These are phyloP conservation scores for Aspergillus carbonarius DNA, from an alignment of 2,329 filamentous ascomycete genomes.

Conservation along the genomic window DNA sequence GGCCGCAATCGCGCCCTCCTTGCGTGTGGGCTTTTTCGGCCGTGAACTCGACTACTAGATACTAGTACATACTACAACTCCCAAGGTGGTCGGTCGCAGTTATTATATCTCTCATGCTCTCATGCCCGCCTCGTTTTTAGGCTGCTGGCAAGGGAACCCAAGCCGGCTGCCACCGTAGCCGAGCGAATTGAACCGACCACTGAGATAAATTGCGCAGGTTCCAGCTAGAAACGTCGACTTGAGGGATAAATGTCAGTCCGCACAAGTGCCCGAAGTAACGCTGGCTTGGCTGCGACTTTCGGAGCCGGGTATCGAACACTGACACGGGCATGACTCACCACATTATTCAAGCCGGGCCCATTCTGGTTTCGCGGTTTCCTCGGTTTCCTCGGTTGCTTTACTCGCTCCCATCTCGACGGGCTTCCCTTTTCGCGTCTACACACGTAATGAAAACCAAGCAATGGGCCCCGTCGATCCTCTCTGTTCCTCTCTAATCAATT, in stretches of 20 bases:
- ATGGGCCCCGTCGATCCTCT: background rate
- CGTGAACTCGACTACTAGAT: background rate
- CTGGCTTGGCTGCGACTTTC: constrained; percentile 21
- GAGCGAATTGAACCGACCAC: constrained; percentile 2
- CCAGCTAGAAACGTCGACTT: background rate
- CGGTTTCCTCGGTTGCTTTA: background rate
- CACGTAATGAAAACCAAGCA: constrained; percentile 16
- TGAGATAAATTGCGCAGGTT: constrained; percentile 6
- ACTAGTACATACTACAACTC: too few relatives aligned
- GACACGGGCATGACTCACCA: constrained; percentile 4
- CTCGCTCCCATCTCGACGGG: background rate
- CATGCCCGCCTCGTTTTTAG: background rate
- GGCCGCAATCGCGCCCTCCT: background rate
- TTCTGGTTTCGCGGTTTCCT: background rate
- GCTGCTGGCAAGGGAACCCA: background rate
- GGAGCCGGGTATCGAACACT: constrained; percentile 15
- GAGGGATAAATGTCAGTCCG: background rate
- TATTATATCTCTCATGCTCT: background rate
- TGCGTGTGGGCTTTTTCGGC: background rate
- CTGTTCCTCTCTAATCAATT: constrained; percentile 7
- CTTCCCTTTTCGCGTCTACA: constrained; percentile 2
- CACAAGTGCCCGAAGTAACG: background rate
- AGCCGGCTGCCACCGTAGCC: background rate
- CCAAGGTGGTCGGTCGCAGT: too few relatives aligned
- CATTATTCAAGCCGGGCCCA: constrained; percentile 1